These are phyloP conservation scores for Paragyromitra xinjiangensis DNA, from an alignment of 495 filamentous ascomycete species.

Conservation along the genomic window DNA sequence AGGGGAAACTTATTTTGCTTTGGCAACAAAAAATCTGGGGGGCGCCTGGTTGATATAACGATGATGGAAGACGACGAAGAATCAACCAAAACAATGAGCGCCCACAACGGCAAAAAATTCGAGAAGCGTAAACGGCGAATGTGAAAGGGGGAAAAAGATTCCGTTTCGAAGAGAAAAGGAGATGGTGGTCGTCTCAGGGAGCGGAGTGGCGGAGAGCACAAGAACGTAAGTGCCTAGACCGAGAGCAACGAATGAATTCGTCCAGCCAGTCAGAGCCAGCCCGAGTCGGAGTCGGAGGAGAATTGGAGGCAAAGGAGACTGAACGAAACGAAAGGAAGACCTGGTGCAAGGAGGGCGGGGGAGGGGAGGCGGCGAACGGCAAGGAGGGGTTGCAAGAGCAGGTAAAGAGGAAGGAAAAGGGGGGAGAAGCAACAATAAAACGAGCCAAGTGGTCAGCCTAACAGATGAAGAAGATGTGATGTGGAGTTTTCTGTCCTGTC, in stretches of 20 bases:
- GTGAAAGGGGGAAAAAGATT: constrained; percentile 18
- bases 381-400: constrained; percentile 41
- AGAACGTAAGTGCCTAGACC: constrained; percentile 45
- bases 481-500: constrained; percentile 37
- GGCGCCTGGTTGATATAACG: constrained; percentile 19
- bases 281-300: constrained; percentile 44
- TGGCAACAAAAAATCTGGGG: constrained; percentile 13
- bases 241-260: constrained; percentile 45
- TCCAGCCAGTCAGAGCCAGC: constrained; percentile 50
- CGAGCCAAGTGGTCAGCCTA: constrained; percentile 30
- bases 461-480: constrained; percentile 35
- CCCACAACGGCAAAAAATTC: constrained; percentile 19
- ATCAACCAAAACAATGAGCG: constrained; percentile 27
- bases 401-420: constrained; percentile 37
- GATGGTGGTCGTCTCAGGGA: constrained; percentile 9
- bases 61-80: constrained; percentile 10
- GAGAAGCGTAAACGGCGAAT: constrained; percentile 16
- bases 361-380: constrained; percentile 29
- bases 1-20: constrained; percentile 22
- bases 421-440: constrained; percentile 43
- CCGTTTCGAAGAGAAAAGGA: constrained; percentile 36
- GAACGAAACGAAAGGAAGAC: constrained; percentile 49
- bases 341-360: constrained; percentile 29
- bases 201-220: constrained; percentile 9
- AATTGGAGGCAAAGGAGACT: constrained; percentile 36